These are phyloP conservation scores for Paspalum notatum DNA, from an alignment of 176 grass and related monocot genomes.

Conservation along the genomic window DNA sequence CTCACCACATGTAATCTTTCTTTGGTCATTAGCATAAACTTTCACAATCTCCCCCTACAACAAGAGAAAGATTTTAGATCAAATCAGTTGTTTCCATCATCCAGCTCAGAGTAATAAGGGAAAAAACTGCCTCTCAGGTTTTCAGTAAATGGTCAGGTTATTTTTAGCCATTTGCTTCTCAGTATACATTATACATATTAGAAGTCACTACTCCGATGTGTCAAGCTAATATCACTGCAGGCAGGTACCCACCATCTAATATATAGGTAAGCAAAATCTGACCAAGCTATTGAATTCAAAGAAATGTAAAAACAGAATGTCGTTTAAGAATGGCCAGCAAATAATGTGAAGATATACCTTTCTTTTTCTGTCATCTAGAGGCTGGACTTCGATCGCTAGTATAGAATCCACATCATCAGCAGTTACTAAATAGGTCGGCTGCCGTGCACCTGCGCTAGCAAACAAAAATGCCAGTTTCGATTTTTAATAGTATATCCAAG, in stretches of 20 bases:
- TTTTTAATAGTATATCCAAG: slow-evolving; percentile 29
- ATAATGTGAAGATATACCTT: slow-evolving; percentile 58
- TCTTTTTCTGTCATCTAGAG: slow-evolving; percentile 88
- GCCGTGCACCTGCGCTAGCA: slow-evolving; percentile 68
- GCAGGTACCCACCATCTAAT: neutral
- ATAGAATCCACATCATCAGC: slow-evolving; percentile 92
- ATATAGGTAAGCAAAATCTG: slow-evolving; percentile 13
- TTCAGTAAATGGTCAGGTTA: neutral
- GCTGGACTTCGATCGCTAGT: slow-evolving; percentile 90
- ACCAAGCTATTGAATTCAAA: slow-evolving; percentile 15
- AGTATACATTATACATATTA: neutral
- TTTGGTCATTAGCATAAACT: slow-evolving; percentile 81
- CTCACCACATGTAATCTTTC: slow-evolving; percentile 92
- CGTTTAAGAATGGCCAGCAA: slow-evolving; percentile 20
- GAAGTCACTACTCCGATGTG: neutral
- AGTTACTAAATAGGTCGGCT: slow-evolving; percentile 90
- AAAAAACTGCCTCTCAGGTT: slow-evolving; percentile 4
- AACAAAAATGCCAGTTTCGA: slow-evolving; percentile 13
- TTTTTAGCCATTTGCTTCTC: slow-evolving; percentile 5
- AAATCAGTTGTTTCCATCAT: slow-evolving; percentile 26
- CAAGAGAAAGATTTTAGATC: slow-evolving; percentile 2
- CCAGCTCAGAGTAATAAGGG: slow-evolving; percentile 5
- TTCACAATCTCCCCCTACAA: slow-evolving; percentile 87
- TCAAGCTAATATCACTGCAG: slow-evolving; percentile 1
- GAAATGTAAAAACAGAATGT: neutral